Evolutionary conservation across 2,329 filamentous ascomycete species (phyloP).

Genomic region (Aspergillus phoenicis): DNA sequence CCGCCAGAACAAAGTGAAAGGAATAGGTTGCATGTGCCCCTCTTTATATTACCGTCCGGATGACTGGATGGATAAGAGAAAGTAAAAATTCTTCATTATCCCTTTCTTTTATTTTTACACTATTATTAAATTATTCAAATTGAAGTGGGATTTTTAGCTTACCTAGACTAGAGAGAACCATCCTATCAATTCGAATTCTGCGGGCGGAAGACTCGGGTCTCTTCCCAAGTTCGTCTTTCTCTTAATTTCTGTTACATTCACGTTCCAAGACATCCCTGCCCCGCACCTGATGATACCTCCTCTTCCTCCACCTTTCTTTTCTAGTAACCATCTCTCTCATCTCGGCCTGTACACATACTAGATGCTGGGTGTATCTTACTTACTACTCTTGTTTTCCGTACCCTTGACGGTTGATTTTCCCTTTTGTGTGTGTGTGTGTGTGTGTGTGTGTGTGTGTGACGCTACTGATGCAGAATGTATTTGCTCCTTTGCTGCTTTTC

Average conservation of each 20-base stretch:
- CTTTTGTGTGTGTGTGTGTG: too few species aligned
- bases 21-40: slow-evolving; percentile 7
- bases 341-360: too few species aligned
- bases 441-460: too few species aligned
- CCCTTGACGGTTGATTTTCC: too few species aligned
- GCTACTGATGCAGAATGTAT: too few species aligned
- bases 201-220: not conserved
- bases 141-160: not conserved
- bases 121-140: not conserved
- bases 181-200: not conserved
- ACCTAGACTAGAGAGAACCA: not conserved
- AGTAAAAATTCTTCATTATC: not conserved
- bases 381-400: too few species aligned
- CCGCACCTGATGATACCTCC: not conserved
- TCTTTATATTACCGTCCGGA: not conserved
- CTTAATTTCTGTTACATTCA: not conserved
- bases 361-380: too few species aligned
- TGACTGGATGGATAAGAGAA: not conserved
- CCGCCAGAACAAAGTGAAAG: slow-evolving; percentile 8
- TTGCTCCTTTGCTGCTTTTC: not conserved
- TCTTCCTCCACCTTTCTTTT: not conserved
- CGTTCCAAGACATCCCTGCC: not conserved
- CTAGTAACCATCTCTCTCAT: too few species aligned
- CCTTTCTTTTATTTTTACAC: not conserved
- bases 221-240: not conserved